phyloP scores from a whole-genome alignment of 176 grass and related monocot genomes.

The Pontederia crassipes region DNA sequence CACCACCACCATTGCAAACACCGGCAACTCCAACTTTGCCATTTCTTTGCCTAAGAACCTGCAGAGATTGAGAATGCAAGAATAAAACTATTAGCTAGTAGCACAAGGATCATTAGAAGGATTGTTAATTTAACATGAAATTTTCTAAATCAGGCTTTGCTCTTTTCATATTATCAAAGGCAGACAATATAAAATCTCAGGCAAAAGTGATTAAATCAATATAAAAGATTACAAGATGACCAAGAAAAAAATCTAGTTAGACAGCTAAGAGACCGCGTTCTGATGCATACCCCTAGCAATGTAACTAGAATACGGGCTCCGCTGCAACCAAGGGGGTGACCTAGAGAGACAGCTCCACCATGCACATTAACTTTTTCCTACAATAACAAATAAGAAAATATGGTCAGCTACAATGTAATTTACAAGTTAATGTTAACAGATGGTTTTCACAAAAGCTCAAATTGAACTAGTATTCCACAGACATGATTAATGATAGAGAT shows the following conservation, averaged over 20 bases:
- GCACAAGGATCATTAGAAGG: too few relatives aligned
- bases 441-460: background rate
- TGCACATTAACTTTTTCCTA: slow-evolving; percentile 95
- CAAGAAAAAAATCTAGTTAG: background rate
- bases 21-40: slow-evolving; percentile 73
- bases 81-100: too few relatives aligned
- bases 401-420: background rate
- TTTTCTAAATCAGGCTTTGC: too few relatives aligned
- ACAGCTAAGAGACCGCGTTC: background rate
- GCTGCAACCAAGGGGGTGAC: slow-evolving; percentile 90
- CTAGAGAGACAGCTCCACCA: slow-evolving; percentile 81
- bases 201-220: too few relatives aligned
- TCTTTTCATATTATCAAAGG: too few relatives aligned
- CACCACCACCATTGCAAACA: slow-evolving; percentile 90
- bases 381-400: background rate
- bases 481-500: background rate
- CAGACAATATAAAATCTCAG: too few relatives aligned
- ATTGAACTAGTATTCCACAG: background rate
- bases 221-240: background rate
- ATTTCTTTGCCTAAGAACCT: slow-evolving; percentile 65
- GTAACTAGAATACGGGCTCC: slow-evolving; percentile 84
- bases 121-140: too few relatives aligned
- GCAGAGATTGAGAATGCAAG: background rate
- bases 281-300: slow-evolving; percentile 60
- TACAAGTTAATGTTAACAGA: background rate